Evolutionary conservation across 257 asterid genomes (phyloP).

Genomic region (Thymus quinquecostatus): DNA sequence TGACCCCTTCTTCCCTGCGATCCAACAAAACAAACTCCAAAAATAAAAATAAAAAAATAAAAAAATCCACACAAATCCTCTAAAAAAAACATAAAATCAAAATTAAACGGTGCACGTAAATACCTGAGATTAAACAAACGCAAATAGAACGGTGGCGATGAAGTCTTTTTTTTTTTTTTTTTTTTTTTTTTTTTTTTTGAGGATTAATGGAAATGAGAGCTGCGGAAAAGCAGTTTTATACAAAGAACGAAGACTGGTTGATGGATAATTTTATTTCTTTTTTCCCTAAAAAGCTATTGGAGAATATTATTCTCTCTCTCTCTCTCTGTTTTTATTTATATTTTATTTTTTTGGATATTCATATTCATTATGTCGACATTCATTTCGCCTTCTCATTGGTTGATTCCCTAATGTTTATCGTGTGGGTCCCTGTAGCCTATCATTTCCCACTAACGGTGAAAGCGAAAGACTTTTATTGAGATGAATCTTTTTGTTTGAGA

Average conservation of each 20-base stretch:
- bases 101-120: not conserved
- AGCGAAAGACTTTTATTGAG: not conserved
- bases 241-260: constrained; percentile 11
- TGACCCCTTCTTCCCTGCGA: constrained; percentile 33
- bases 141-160: too few relatives aligned
- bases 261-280: constrained; percentile 22
- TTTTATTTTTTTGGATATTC: not conserved
- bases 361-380: constrained; percentile 30
- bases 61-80: not conserved
- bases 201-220: not conserved
- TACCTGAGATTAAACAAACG: constrained; percentile 10
- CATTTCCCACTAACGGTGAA: constrained; percentile 32
- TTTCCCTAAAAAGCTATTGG: constrained; percentile 15
- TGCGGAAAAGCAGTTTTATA: constrained; percentile 21
- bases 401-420: constrained; percentile 21
- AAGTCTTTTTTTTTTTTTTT: too few relatives aligned
- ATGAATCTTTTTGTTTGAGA: not conserved
- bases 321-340: not conserved
- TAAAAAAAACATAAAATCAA: not conserved
- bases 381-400: constrained; percentile 33
- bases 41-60: too few relatives aligned
- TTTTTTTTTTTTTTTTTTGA: too few relatives aligned
- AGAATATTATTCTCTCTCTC: not conserved
- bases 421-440: constrained; percentile 32
- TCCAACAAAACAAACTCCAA: constrained; percentile 23